Base-by-base conservation (phyloP, 768 basidiomycete species). In the Suillus plorans region DNA sequence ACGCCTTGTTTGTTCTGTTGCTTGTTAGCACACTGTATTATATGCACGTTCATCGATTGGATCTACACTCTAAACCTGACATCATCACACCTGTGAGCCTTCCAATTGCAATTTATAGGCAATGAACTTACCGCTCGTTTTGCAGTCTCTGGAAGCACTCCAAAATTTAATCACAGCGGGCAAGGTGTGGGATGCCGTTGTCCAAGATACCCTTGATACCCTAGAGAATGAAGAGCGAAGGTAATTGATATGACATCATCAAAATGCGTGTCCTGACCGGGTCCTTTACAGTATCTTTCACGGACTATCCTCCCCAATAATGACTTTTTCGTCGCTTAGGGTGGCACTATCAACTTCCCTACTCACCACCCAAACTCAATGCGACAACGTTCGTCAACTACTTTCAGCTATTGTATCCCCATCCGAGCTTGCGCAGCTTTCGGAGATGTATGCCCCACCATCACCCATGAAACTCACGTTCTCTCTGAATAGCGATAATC, bases 401-500 rank as follows among this genome's bases (percentile, higher is more conserved):
- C 83, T 95, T 57, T 83, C 88, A 8, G 92, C 92, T 16, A 84
- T 95, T 55, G 89, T 92, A 0, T 85, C 84, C 8, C 88, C 90
- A 8, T 73, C 82, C 16, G 88, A 91, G 68, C 79, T 93, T n/a
- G 82, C 88, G 12, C 92, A 91, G 71, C 81, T 95, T 13, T 80
- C 90, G 13, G 92, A 92, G 76, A 95, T 95, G 93, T 95, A 95
- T 74, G 91, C 91, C 0, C 92, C 93, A 6, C 84, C 91, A 0
- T 91, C 89, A 0, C 89, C 90, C 4, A 66, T 69, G 56, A 74
- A 70, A 61, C 50, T 68, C 22, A 69, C 69, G 2, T 77, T 75
- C 25, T 52, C 70, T 12, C 66, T 70, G 65, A 67, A 72, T 69
- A 45, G 20, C 8, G 68, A 73, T 63, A 45, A 81, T 20, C 67